Conservation (phyloP, 2,329 filamentous ascomycete genomes). For the Venturiaceae sp. region DNA sequence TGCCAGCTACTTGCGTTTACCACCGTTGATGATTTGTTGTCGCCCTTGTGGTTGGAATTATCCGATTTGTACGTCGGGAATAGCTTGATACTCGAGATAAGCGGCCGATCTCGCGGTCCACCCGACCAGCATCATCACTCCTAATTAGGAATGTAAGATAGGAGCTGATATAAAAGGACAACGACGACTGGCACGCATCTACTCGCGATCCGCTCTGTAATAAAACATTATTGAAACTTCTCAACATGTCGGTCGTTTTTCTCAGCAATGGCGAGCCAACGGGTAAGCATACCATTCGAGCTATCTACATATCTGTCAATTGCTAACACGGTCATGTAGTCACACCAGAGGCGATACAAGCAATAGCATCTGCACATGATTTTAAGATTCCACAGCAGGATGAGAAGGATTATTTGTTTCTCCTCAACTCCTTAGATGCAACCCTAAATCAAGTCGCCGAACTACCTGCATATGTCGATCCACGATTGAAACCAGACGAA, state of each 20-base stretch:
- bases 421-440: constrained; percentile 17
- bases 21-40: background rate
- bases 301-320: background rate
- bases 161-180: background rate
- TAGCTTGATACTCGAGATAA: background rate
- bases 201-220: too few relatives aligned
- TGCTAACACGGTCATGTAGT: background rate
- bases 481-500: constrained; percentile 13
- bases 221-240: too few relatives aligned
- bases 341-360: background rate
- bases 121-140: background rate
- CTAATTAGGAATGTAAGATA: background rate
- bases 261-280: constrained; percentile 12
- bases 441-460: constrained; percentile 11
- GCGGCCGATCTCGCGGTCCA: background rate
- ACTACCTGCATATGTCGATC: constrained; percentile 15
- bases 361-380: constrained; percentile 12
- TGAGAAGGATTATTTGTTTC: constrained; percentile 15
- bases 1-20: background rate
- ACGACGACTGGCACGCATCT: background rate
- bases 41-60: background rate
- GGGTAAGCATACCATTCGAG: constrained; percentile 8
- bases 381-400: constrained; percentile 11
- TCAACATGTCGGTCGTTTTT: constrained; percentile 15
- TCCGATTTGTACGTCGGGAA: too few relatives aligned